Evolutionary conservation across 345 rosid species (phyloP), one percentile per base, ranked within the genome.

Genomic region (Gossypium anomalum): DNA sequence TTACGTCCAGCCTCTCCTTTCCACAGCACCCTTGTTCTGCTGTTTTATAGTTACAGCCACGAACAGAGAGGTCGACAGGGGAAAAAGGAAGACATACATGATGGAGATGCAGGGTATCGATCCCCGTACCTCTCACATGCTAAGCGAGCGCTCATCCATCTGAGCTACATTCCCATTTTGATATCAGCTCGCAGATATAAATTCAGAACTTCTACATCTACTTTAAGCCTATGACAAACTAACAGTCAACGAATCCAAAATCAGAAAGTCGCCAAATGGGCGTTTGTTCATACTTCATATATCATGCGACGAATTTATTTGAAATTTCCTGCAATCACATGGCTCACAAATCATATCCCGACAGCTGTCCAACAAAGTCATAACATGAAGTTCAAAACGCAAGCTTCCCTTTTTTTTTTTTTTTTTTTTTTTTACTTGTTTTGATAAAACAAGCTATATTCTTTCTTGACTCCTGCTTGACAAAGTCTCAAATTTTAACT

Each of bases 91-190:
- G 7, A 1, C 7, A 29, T 4, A 29, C 0, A 34, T 34, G 7
- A 6, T 70, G 60, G 73, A 70, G n/a, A 52, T 52, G 17, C 25
- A 2, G 61, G 48, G 48, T 27, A 70, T 70, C 60, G 47, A 70
- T 16, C 64, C 64, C 29, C 51, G 19, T 41, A 20, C 65, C 48
- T 71, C 49, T 71, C 93, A 88, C 91, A 89, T 88, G 95, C 95
- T 84, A 92, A 90, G 93, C 92, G 83, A 83, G 89, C 90, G 89
- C 92, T 86, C 89, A 87, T 87, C 93, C 92, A 86, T 86, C 85
- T 90, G 92, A 92, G 95, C 92, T 53, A n/a, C 11, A 53, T n/a
- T 11, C 58, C 22, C 49, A 34, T 34, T 34, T 34, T 34, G 7
- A 1, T 0, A 34, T 5, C 7, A 1, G 1, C 41, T 34, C 1